Conservation (phyloP, 345 rosid genomes). For the Raphanus raphanistrum region DNA sequence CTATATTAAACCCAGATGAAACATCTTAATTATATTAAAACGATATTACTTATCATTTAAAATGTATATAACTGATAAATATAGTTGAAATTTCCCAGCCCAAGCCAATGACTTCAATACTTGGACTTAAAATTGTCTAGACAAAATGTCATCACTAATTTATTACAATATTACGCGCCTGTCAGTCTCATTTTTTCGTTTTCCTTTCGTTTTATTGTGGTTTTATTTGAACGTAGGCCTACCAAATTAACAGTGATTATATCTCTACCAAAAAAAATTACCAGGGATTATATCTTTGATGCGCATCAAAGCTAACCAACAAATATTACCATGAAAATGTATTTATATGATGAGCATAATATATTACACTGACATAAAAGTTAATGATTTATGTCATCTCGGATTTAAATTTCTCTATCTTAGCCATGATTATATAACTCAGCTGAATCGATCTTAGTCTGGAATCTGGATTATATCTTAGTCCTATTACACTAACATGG, state of each 20-base stretch:
- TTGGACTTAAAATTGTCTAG: conserved; percentile 31
- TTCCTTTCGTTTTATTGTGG: neutral
- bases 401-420: neutral
- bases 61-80: neutral
- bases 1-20: neutral
- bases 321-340: neutral
- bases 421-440: neutral
- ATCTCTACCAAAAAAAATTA: neutral
- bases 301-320: neutral
- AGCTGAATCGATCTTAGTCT: neutral
- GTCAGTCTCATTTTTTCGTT: conserved; percentile 10
- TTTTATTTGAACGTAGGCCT: conserved; percentile 8
- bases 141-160: conserved; percentile 17
- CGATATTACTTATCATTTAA: neutral
- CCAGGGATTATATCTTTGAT: neutral
- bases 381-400: neutral
- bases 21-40: neutral
- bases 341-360: conserved; percentile 2
- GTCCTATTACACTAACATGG: neutral
- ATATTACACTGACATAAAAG: neutral
- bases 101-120: conserved; percentile 26
- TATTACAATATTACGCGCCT: conserved; percentile 30
- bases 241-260: conserved; percentile 5
- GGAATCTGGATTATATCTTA: neutral
- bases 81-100: neutral